Conservation (phyloP, 1,284 basidiomycete species). For the Prillingera fragicola region DNA sequence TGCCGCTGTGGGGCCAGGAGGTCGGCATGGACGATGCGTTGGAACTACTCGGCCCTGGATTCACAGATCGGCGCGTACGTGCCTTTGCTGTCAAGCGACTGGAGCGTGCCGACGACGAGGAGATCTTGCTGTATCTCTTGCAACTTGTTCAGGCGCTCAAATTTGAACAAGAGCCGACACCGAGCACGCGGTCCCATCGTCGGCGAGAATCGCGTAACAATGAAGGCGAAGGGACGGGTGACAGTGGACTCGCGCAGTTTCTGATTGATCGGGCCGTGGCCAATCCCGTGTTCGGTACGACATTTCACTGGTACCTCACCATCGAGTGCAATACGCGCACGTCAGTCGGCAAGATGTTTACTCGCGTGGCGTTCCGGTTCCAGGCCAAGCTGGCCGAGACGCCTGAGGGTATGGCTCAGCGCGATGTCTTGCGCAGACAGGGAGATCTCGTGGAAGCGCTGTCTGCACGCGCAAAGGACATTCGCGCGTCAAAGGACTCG, state of each 20-base stretch:
- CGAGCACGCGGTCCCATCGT: slow-evolving; percentile 53
- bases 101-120: slow-evolving; percentile 87
- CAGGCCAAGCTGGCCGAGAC: slow-evolving; percentile 78
- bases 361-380: slow-evolving; percentile 79
- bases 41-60: slow-evolving; percentile 86
- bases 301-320: slow-evolving; percentile 95
- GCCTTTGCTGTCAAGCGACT: slow-evolving; percentile 91
- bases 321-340: slow-evolving; percentile 75
- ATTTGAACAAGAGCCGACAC: slow-evolving; percentile 58
- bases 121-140: slow-evolving; percentile 75
- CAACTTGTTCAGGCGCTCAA: slow-evolving; percentile 97
- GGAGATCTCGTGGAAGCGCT: slow-evolving; percentile 78
- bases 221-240: slow-evolving; percentile 59
- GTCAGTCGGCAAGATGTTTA: slow-evolving; percentile 84
- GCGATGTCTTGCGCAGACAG: slow-evolving; percentile 76
- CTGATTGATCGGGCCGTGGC: slow-evolving; percentile 76
- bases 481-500: slow-evolving; percentile 83
- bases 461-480: slow-evolving; percentile 74
- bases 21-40: slow-evolving; percentile 95
- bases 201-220: slow-evolving; percentile 26
- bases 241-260: slow-evolving; percentile 83
- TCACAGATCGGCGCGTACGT: slow-evolving; percentile 82
- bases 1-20: slow-evolving; percentile 90
- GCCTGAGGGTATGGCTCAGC: slow-evolving; percentile 66
- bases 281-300: slow-evolving; percentile 80